Evolutionary conservation across 1,139 yeast genomes (phyloP).

Genomic region (Taphrina pruni): DNA sequence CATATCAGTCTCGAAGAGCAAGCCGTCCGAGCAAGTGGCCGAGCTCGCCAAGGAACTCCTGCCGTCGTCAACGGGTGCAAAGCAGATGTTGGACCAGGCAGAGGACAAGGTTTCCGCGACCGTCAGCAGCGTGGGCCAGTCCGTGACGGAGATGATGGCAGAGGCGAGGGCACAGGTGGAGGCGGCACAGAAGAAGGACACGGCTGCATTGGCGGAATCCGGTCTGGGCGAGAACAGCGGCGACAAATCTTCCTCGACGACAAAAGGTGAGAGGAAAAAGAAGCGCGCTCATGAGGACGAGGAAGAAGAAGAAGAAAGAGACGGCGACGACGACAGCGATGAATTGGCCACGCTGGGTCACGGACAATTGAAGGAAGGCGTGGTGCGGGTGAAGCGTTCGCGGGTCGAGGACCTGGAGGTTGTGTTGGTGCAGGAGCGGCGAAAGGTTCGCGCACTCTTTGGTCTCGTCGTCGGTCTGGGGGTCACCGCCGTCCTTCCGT

Average conservation of each 20-base stretch:
- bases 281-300: conserved; percentile 34
- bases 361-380: conserved; percentile 9
- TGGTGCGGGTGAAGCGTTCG: conserved; percentile 38
- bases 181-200: conserved; percentile 30
- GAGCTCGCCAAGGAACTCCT: background rate
- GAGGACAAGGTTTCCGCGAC: conserved; percentile 16
- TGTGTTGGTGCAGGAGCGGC: conserved; percentile 41
- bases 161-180: conserved; percentile 38
- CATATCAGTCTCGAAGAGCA: background rate
- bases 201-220: conserved; percentile 17
- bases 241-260: no score
- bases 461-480: conserved; percentile 44
- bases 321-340: background rate
- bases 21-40: conserved; percentile 5
- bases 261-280: background rate
- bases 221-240: conserved; percentile 2
- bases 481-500: conserved; percentile 41
- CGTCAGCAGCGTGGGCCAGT: conserved; percentile 15
- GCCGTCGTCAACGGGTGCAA: background rate
- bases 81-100: background rate
- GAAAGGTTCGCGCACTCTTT: conserved; percentile 43
- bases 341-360: background rate
- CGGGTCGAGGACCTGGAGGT: conserved; percentile 41
- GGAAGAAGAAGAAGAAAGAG: background rate
- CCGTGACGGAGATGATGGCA: conserved; percentile 31